phyloP scores from a whole-genome alignment of 495 filamentous ascomycete genomes.

The Aspergillus haitiensis region DNA sequence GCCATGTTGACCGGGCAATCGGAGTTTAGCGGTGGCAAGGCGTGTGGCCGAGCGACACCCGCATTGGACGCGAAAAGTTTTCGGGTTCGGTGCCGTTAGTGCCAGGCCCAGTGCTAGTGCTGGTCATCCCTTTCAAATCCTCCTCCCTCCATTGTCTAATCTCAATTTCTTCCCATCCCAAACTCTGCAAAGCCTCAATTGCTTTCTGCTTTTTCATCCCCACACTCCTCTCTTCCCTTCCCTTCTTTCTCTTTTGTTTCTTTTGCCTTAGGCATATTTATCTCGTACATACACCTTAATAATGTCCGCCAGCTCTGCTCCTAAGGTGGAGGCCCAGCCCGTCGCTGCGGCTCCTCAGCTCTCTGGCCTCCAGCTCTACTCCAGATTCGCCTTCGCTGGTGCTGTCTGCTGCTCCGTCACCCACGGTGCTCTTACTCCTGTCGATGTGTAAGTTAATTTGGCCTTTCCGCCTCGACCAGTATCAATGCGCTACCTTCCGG shows the following conservation, averaged over 20 bases:
- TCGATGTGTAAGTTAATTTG: slow-evolving; percentile 82
- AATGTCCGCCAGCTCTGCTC: slow-evolving; percentile 48
- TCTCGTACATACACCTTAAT: slow-evolving; percentile 21
- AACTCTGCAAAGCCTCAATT: slow-evolving; percentile 29
- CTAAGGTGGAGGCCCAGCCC: slow-evolving; percentile 38
- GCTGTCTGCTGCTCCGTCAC: slow-evolving; percentile 94
- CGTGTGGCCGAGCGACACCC: slow-evolving; percentile 27
- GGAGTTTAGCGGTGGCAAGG: slow-evolving; percentile 28
- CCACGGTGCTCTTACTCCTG: slow-evolving; percentile 86
- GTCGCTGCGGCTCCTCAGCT: slow-evolving; percentile 46
- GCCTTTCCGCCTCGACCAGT: neutral
- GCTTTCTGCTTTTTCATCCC: slow-evolving; percentile 22
- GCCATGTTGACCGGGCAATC: slow-evolving; percentile 35
- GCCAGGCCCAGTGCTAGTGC: slow-evolving; percentile 17
- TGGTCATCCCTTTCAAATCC: slow-evolving; percentile 40
- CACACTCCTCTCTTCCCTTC: slow-evolving; percentile 24
- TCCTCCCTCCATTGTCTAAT: slow-evolving; percentile 27
- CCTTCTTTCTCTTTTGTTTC: slow-evolving; percentile 21
- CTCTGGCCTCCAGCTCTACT: slow-evolving; percentile 62
- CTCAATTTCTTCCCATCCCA: slow-evolving; percentile 31
- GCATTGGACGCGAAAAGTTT: slow-evolving; percentile 48
- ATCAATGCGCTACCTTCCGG: slow-evolving; percentile 21
- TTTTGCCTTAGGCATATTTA: slow-evolving; percentile 17
- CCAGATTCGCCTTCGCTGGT: slow-evolving; percentile 87
- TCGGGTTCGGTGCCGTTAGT: slow-evolving; percentile 27